A percentile compares a stretch with the other conserved stretches of the same genome.
These are phyloP conservation scores for Clonostachys chloroleuca DNA, from an alignment of 2,329 filamentous ascomycete genomes.

Conservation along the genomic window DNA sequence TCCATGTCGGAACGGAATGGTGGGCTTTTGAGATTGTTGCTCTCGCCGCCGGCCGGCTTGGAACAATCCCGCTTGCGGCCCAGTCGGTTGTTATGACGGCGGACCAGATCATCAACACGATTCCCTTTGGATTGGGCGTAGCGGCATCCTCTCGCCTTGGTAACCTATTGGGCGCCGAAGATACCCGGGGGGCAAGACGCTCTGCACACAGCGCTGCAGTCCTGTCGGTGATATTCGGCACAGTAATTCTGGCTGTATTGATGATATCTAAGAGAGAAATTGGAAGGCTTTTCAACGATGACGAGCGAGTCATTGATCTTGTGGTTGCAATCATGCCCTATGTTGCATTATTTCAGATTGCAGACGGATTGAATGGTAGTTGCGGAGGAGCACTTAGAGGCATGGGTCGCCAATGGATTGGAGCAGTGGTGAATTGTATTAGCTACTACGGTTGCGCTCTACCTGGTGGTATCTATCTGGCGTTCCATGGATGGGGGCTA, in stretches of 20 bases:
- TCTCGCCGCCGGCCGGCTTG: constrained; percentile 73
- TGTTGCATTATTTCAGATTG: constrained; percentile 86
- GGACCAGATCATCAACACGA: constrained; percentile 79
- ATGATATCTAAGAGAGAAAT: constrained; percentile 70
- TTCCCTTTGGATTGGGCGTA: constrained; percentile 83
- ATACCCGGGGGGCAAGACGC: constrained; percentile 60
- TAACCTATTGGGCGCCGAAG: constrained; percentile 70
- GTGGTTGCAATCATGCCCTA: constrained; percentile 78
- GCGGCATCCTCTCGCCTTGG: constrained; percentile 75
- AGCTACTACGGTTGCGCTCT: constrained; percentile 82
- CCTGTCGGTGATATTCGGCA: constrained; percentile 66
- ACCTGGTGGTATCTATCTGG: constrained; percentile 77
- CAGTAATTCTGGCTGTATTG: constrained; percentile 61
- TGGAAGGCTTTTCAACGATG: constrained; percentile 77
- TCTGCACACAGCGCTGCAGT: constrained; percentile 73
- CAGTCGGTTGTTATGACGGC: constrained; percentile 89
- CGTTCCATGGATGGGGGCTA: constrained; percentile 82
- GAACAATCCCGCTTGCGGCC: constrained; percentile 74
- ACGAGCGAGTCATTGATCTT: constrained; percentile 64
- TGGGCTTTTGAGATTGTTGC: constrained; percentile 93
- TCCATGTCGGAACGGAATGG: constrained; percentile 89
- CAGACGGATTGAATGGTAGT: constrained; percentile 79
- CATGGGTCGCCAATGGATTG: constrained; percentile 84
- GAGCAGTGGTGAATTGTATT: constrained; percentile 74
- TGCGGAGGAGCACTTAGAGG: constrained; percentile 78